phyloP scores from a whole-genome alignment of 352 stramenopile genomes.

The Phytophthora macrochlamydospora region DNA sequence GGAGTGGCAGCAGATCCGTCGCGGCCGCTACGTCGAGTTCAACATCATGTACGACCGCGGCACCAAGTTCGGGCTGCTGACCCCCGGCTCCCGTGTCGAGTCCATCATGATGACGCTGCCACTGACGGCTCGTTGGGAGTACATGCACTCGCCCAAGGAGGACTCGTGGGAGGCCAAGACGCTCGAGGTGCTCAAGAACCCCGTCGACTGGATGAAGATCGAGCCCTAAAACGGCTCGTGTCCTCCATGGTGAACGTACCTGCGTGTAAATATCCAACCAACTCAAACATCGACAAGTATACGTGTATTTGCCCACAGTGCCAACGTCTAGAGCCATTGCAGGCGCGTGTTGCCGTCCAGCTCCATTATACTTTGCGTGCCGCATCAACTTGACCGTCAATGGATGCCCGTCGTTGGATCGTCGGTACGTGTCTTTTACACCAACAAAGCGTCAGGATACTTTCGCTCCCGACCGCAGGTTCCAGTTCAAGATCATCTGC shows the following conservation, averaged over 20 bases:
- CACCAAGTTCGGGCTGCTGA: slow-evolving; percentile 97
- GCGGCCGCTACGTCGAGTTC: slow-evolving; percentile 98
- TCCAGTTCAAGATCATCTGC: slow-evolving; percentile 33
- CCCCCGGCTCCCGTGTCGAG: slow-evolving; percentile 94
- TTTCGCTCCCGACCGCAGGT: slow-evolving; percentile 21
- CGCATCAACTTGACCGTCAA: not conserved
- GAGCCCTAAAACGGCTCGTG: slow-evolving; percentile 16
- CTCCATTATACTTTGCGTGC: not conserved
- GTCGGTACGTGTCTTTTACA: not conserved
- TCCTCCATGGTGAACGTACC: not conserved
- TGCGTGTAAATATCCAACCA: slow-evolving; percentile 23
- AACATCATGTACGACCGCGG: slow-evolving; percentile 99
- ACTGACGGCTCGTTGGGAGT: slow-evolving; percentile 96
- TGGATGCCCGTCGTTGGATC: no score
- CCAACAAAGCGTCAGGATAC: slow-evolving; percentile 6
- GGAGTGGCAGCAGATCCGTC: slow-evolving; percentile 96
- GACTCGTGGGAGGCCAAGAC: slow-evolving; percentile 92
- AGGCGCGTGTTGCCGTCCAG: no score
- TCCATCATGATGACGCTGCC: slow-evolving; percentile 98
- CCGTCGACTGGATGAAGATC: slow-evolving; percentile 92
- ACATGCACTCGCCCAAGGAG: slow-evolving; percentile 83
- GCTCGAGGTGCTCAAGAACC: slow-evolving; percentile 91
- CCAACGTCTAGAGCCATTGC: no score
- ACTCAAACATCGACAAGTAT: slow-evolving; percentile 3
- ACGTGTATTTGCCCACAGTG: no score